Conservation (phyloP, 495 filamentous ascomycete genomes). For the Xylaria grammica region DNA sequence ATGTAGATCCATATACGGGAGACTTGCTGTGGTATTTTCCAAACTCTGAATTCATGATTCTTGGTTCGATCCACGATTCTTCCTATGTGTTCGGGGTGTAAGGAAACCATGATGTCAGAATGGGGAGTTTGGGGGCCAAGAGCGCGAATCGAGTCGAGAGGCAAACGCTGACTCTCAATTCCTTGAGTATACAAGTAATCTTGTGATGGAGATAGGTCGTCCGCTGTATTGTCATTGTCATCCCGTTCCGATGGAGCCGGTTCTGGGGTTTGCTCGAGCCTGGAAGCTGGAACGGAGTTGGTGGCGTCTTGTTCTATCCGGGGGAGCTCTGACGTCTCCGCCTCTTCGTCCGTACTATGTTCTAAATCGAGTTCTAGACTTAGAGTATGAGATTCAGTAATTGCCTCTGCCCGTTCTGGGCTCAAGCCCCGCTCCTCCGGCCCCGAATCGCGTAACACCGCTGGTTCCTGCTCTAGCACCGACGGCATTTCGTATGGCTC, state of each 20-base stretch:
- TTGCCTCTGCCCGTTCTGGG: background rate
- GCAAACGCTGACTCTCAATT: slow-evolving; percentile 56
- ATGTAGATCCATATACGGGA: slow-evolving; percentile 56
- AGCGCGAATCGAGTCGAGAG: slow-evolving; percentile 46
- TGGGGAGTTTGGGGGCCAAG: slow-evolving; percentile 51
- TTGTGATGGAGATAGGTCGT: slow-evolving; percentile 22
- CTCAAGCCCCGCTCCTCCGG: background rate
- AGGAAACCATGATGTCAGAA: slow-evolving; percentile 54
- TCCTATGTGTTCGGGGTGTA: slow-evolving; percentile 44
- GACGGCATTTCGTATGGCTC: background rate
- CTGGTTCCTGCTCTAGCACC: background rate
- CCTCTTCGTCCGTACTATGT: background rate
- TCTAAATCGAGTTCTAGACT: no score
- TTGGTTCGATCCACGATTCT: slow-evolving; percentile 45
- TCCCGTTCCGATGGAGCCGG: slow-evolving; percentile 17
- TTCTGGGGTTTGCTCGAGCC: slow-evolving; percentile 17
- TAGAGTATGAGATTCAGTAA: background rate
- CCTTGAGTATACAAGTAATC: slow-evolving; percentile 47
- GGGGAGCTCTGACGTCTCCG: background rate
- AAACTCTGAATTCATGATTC: slow-evolving; percentile 53
- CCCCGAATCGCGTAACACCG: background rate
- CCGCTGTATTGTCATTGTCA: slow-evolving; percentile 9
- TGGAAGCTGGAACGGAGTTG: slow-evolving; percentile 9
- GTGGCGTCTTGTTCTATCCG: background rate
- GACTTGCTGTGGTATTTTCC: slow-evolving; percentile 46